Conservation (phyloP, 345 rosid species). For the Eucalyptus shirleyi region DNA sequence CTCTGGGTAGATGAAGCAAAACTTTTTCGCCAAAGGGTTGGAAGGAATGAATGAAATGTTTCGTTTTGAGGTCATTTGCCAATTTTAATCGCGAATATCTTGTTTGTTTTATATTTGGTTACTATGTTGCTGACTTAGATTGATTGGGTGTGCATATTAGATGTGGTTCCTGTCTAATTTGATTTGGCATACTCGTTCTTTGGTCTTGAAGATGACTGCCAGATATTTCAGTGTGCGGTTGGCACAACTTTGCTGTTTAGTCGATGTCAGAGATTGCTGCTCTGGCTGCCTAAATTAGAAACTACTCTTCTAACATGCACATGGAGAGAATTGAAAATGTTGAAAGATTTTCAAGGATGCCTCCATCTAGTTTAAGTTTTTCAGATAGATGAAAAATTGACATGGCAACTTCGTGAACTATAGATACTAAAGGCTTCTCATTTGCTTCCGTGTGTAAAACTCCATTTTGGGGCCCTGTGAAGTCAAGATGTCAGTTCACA, state of each 20-base stretch:
- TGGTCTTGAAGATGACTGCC: not conserved
- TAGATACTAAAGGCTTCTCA: not conserved
- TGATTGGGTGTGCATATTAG: not conserved
- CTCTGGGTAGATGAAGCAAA: not conserved
- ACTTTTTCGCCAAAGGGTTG: not conserved
- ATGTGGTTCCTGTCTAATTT: not conserved
- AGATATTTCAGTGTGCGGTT: not conserved
- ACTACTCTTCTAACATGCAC: not conserved
- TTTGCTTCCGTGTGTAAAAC: not conserved
- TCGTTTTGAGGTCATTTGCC: not conserved
- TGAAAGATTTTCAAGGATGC: not conserved
- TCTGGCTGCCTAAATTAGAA: not conserved
- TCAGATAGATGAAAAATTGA: not conserved
- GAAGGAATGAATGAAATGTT: not conserved
- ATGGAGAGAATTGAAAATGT: not conserved
- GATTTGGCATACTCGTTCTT: not conserved
- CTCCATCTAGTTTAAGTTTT: not conserved
- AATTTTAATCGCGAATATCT: not conserved
- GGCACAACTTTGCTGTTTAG: not conserved
- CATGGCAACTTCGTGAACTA: not conserved
- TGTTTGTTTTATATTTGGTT: not conserved
- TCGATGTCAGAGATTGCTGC: not conserved
- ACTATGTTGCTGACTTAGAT: not conserved
- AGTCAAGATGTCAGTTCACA: not conserved
- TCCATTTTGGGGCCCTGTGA: not conserved